These are phyloP conservation scores for Russula olivacea DNA, from an alignment of 768 basidiomycete genomes.

Conservation along the genomic window DNA sequence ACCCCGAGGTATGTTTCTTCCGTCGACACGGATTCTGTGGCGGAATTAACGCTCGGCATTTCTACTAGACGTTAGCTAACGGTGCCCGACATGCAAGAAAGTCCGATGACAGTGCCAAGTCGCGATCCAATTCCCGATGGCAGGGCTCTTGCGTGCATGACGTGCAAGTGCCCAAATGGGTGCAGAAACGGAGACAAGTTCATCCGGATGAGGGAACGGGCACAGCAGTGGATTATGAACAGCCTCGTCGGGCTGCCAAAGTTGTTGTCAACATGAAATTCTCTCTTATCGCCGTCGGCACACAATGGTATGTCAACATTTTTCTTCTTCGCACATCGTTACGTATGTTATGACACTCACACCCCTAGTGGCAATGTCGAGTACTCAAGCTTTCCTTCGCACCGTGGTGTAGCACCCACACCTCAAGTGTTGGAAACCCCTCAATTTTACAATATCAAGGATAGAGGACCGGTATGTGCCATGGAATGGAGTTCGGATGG, in stretches of 20 bases:
- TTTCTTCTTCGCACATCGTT: slow-evolving; percentile 9
- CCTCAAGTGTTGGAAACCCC: slow-evolving; percentile 61
- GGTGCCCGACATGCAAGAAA: slow-evolving; percentile 11
- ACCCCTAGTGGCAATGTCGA: slow-evolving; percentile 55
- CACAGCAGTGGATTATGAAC: slow-evolving; percentile 43
- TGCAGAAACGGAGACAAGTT: slow-evolving; percentile 63
- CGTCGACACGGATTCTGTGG: not conserved
- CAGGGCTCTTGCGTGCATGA: slow-evolving; percentile 76
- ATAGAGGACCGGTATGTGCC: slow-evolving; percentile 53
- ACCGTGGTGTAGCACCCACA: slow-evolving; percentile 49
- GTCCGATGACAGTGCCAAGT: slow-evolving; percentile 10
- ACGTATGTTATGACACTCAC: slow-evolving; percentile 1
- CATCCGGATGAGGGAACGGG: slow-evolving; percentile 39
- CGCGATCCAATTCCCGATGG: slow-evolving; percentile 39
- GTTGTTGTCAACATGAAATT: slow-evolving; percentile 75
- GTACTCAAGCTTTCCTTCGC: slow-evolving; percentile 62
- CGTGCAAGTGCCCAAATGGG: slow-evolving; percentile 69
- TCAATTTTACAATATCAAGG: slow-evolving; percentile 48
- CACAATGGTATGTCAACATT: slow-evolving; percentile 44
- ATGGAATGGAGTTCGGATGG: slow-evolving; percentile 96
- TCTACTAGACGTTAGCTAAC: not conserved
- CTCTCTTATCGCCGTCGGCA: slow-evolving; percentile 78
- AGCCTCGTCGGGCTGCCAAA: slow-evolving; percentile 58
- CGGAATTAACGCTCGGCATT: not conserved
- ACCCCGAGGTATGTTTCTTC: slow-evolving; percentile 17